Percentiles rank a stretch among this genome's conserved stretches.
Conservation (phyloP, 768 basidiomycete genomes). For the Infundibulicybe gibba region DNA sequence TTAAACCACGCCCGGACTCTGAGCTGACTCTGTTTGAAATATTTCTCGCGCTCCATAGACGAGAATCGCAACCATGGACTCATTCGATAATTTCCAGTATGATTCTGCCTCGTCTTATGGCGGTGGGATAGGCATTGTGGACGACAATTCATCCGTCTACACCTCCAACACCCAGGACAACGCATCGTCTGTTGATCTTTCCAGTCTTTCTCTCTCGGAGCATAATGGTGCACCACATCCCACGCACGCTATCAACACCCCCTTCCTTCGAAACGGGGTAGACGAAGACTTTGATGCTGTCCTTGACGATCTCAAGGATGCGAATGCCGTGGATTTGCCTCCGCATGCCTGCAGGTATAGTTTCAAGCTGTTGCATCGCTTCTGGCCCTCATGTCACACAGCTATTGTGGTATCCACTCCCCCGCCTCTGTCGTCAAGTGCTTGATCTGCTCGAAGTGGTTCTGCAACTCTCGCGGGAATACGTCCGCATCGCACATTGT, state of each 20-base stretch:
- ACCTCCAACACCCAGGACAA: constrained; percentile 65
- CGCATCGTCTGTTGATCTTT: constrained; percentile 61
- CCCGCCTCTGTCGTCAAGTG: constrained; percentile 97
- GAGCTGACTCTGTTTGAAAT: no score
- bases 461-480: constrained; percentile 97
- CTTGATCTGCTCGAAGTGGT: constrained; percentile 90
- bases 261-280: constrained; percentile 28
- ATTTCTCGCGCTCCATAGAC: not conserved
- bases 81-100: constrained; percentile 84
- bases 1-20: no score
- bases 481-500: constrained; percentile 99
- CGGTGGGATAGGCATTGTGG: constrained; percentile 58
- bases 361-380: constrained; percentile 5
- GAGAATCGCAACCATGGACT: constrained; percentile 51
- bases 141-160: constrained; percentile 80
- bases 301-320: constrained; percentile 86
- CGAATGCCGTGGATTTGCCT: constrained; percentile 72
- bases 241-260: constrained; percentile 32
- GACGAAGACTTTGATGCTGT: constrained; percentile 91
- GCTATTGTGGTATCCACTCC: constrained; percentile 98
- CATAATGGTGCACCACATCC: constrained; percentile 56
- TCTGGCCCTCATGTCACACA: constrained; percentile 25
- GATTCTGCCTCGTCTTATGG: constrained; percentile 83
- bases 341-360: constrained; percentile 94
- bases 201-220: constrained; percentile 65